Percentiles rank a stretch among this genome's conserved stretches.
These are phyloP conservation scores for Drechmeria coniospora DNA, from an alignment of 2,329 filamentous ascomycete species.

Conservation along the genomic window DNA sequence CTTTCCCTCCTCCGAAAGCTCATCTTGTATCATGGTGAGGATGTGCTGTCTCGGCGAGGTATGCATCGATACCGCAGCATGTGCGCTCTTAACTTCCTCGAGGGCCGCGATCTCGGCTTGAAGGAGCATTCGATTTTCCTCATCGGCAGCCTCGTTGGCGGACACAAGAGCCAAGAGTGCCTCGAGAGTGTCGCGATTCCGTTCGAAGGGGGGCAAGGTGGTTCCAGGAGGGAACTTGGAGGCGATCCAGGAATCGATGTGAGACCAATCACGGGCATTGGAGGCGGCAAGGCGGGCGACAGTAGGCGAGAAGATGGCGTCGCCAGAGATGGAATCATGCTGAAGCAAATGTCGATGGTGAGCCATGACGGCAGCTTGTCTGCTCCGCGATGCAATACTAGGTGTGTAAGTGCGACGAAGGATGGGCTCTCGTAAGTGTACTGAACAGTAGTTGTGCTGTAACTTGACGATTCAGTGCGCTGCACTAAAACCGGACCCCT, in stretches of 20 bases:
- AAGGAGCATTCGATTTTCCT: slow-evolving; percentile 44
- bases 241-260: slow-evolving; percentile 69
- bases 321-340: slow-evolving; percentile 7
- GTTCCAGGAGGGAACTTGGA: slow-evolving; percentile 50
- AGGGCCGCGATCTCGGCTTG: slow-evolving; percentile 45
- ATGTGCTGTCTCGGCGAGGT: slow-evolving; percentile 25
- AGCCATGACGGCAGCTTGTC: too few species aligned
- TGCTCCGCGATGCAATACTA: too few species aligned
- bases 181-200: slow-evolving; percentile 70
- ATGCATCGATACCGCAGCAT: not conserved
- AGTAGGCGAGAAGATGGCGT: slow-evolving; percentile 52
- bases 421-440: too few species aligned
- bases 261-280: slow-evolving; percentile 80
- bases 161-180: slow-evolving; percentile 58
- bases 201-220: slow-evolving; percentile 60
- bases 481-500: too few species aligned
- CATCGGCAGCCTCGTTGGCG: slow-evolving; percentile 64
- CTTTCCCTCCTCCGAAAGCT: slow-evolving; percentile 38
- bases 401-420: too few species aligned
- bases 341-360: not conserved
- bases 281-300: slow-evolving; percentile 61
- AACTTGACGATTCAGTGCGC: too few species aligned
- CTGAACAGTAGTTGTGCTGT: too few species aligned
- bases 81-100: slow-evolving; percentile 24
- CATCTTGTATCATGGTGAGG: slow-evolving; percentile 36